Evolutionary conservation across 306 rosid genomes (phyloP).

Genomic region (Citrullus amarus): DNA sequence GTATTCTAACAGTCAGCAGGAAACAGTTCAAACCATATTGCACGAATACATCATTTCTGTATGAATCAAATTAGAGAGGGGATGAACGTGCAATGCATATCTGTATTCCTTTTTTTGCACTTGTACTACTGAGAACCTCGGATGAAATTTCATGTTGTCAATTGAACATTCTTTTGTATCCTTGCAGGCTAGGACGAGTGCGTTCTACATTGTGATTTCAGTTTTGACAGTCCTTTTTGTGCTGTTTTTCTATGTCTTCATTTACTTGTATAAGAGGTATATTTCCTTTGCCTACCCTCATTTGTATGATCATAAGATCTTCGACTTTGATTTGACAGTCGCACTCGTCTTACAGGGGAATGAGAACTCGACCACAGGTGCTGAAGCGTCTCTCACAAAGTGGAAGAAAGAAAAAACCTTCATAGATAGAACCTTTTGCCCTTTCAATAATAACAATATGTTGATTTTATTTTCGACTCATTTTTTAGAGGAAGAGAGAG

Average conservation of each 20-base stretch:
- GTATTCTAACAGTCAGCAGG: too few relatives aligned
- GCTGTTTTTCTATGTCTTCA: constrained; percentile 69
- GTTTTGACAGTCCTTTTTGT: constrained; percentile 69
- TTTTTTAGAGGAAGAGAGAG: not conserved
- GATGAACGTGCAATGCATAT: not conserved
- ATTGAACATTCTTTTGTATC: not conserved
- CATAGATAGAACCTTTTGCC: constrained; percentile 19
- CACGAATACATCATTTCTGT: not conserved
- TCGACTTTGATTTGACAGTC: not conserved
- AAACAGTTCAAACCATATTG: not conserved
- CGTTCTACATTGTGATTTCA: constrained; percentile 56
- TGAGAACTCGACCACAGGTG: constrained; percentile 53
- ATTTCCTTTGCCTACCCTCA: constrained; percentile 6
- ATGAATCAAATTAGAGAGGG: not conserved
- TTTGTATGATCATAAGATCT: not conserved
- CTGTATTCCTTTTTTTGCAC: not conserved
- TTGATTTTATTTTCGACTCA: not conserved
- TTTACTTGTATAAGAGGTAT: constrained; percentile 72
- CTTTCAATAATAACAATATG: not conserved
- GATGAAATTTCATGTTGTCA: not conserved
- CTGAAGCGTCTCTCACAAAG: constrained; percentile 59
- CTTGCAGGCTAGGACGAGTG: constrained; percentile 34
- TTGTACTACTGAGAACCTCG: not conserved
- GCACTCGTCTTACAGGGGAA: constrained; percentile 46
- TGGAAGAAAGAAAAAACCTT: constrained; percentile 50